Percentiles rank a stretch among this genome's conserved stretches.
These are phyloP conservation scores for Fusarium sp. DNA, from an alignment of 2,329 filamentous ascomycete genomes.

Conservation along the genomic window DNA sequence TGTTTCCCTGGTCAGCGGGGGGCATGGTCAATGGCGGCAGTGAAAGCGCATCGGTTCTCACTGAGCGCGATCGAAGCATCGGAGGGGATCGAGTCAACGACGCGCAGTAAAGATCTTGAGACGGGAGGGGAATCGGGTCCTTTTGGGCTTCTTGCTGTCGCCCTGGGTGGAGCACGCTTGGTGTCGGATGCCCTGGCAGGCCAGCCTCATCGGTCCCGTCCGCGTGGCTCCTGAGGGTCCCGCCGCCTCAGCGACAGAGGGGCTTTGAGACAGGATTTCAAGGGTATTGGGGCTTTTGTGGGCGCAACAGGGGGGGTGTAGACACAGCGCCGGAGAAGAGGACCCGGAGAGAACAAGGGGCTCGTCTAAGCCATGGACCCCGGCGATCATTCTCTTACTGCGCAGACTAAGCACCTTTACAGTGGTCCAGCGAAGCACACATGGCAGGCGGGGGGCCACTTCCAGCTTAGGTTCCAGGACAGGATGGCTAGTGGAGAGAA, in stretches of 20 bases:
- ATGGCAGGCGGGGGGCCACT: slow-evolving; percentile 28
- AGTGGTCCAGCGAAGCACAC: slow-evolving; percentile 9
- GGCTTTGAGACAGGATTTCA: slow-evolving; percentile 24
- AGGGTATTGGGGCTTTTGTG: slow-evolving; percentile 27
- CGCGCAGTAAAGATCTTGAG: slow-evolving; percentile 39
- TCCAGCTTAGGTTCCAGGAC: neutral
- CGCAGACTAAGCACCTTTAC: slow-evolving; percentile 3
- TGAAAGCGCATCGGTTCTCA: slow-evolving; percentile 24
- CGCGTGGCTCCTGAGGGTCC: slow-evolving; percentile 38
- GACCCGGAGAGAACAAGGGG: slow-evolving; percentile 19
- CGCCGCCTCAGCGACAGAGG: slow-evolving; percentile 18
- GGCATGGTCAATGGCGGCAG: slow-evolving; percentile 10
- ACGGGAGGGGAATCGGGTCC: slow-evolving; percentile 41
- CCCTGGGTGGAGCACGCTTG: slow-evolving; percentile 18
- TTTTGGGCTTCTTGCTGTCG: slow-evolving; percentile 25
- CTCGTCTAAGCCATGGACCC: slow-evolving; percentile 15
- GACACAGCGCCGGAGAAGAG: slow-evolving; percentile 29
- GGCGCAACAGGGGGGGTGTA: slow-evolving; percentile 13
- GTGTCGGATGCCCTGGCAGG: slow-evolving; percentile 29
- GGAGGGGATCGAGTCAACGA: slow-evolving; percentile 39
- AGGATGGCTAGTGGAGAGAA: slow-evolving; percentile 12
- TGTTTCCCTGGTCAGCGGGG: slow-evolving; percentile 30
- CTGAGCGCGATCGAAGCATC: slow-evolving; percentile 32
- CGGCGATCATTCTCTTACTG: slow-evolving; percentile 22
- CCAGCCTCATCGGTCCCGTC: slow-evolving; percentile 42